Percentiles rank a stretch among this genome's conserved stretches.
Evolutionary conservation across 129 eudicot species (phyloP).

Genomic region (Tagetes erecta): DNA sequence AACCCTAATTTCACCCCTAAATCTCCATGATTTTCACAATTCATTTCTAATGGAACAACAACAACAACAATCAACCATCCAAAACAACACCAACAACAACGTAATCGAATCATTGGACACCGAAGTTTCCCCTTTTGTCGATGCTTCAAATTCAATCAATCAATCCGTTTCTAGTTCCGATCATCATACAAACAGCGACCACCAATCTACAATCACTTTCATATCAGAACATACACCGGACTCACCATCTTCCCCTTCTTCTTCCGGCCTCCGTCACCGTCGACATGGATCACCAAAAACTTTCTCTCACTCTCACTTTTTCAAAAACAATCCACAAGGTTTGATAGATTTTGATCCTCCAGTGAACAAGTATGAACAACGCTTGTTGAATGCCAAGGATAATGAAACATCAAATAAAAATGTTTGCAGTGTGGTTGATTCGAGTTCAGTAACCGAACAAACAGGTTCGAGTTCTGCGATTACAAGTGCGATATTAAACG

Average conservation of each 20-base stretch:
- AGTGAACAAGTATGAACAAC: slow-evolving; percentile 23
- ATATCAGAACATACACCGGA: slow-evolving; percentile 27
- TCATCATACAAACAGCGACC: background rate
- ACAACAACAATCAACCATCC: slow-evolving; percentile 31
- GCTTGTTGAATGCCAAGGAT: slow-evolving; percentile 19
- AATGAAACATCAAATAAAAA: slow-evolving; percentile 14
- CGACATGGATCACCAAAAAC: slow-evolving; percentile 31
- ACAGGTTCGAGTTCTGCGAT: slow-evolving; percentile 35
- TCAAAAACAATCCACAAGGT: slow-evolving; percentile 27
- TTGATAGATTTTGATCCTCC: slow-evolving; percentile 23
- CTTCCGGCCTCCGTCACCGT: slow-evolving; percentile 61
- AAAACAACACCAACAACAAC: slow-evolving; percentile 10
- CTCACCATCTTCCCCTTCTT: slow-evolving; percentile 28
- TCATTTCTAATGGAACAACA: slow-evolving; percentile 42
- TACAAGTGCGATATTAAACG: slow-evolving; percentile 18
- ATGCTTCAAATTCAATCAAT: slow-evolving; percentile 21
- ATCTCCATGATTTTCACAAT: background rate
- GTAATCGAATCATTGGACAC: slow-evolving; percentile 22
- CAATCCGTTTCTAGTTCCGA: slow-evolving; percentile 11
- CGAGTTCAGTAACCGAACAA: too few relatives aligned
- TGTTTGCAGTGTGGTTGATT: background rate
- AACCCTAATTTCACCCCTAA: slow-evolving; percentile 35
- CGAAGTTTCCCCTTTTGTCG: slow-evolving; percentile 59
- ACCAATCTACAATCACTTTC: slow-evolving; percentile 9
- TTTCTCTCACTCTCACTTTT: slow-evolving; percentile 19